Evolutionary conservation across 805 yeast genomes (phyloP), one percentile per base, ranked within the genome.

Genomic region (Metschnikowia henanensis): DNA sequence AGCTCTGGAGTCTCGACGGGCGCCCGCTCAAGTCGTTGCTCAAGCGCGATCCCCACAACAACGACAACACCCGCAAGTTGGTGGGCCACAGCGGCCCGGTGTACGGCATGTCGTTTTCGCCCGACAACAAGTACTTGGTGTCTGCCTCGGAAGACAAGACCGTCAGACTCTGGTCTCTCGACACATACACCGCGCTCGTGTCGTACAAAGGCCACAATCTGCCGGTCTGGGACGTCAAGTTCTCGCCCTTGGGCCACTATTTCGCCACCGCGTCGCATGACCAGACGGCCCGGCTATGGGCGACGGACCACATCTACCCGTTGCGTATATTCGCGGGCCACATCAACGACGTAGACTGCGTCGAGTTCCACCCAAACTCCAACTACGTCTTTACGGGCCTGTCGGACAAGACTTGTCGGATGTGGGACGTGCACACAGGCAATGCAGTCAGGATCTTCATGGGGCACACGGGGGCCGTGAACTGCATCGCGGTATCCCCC

Each of bases 191-290:
- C 0, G 83, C 95, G 1, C 73, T 94, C 37, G 99, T 94, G 1
- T 79, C 90, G n/a, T 94, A 94, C 68, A 89, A 88, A 62, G 97
- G 98, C 7, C 99, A 94, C 61, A 88, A 83, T 57, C 95, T 88
- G 54, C 98, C 99, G 1, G 86, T 94, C 21, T 94, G 99, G 99
- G 98, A 94, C 61, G 97, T 94, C 6, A 79, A 85, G 56, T 94
- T 89, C 59, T 83, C 96, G 2, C 99, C 99, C 2, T 70, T 87
- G 56, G 99, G 99, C 5, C 98, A 94, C 67, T 94, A 94, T 68
- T 94, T 94, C 65, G 97, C 95, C n/a, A 91, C 97, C 0, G 97
- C 95, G 0, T 88, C 97, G 2, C 97, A 91, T 60, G 99, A 94
- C 61, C 97, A 91, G 63, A 94, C 99, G 0, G 98, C 98, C 1